Conservation (phyloP, 2,329 filamentous ascomycete genomes). For the Paecilomyces sp. region DNA sequence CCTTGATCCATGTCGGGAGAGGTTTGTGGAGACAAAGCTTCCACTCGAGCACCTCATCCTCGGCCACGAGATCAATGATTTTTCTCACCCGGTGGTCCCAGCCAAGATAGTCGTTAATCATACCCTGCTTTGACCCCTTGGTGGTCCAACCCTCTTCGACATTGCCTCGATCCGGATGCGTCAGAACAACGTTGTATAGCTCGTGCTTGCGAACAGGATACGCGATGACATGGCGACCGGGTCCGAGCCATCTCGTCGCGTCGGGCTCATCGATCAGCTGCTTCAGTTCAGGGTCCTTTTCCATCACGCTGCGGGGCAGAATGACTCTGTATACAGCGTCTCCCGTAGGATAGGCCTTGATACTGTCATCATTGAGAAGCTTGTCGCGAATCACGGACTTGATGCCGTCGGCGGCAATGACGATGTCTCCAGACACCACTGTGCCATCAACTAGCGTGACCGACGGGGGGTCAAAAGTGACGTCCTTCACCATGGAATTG, state of each 20-base stretch:
- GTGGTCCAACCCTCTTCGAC: constrained; percentile 59
- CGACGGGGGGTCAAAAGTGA: constrained; percentile 19
- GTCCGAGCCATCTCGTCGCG: constrained; percentile 70
- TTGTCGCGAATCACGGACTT: constrained; percentile 41
- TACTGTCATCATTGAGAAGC: constrained; percentile 24
- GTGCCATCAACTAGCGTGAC: constrained; percentile 21
- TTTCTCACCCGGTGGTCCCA: constrained; percentile 55
- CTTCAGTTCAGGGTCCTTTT: constrained; percentile 58
- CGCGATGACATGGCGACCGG: constrained; percentile 67
- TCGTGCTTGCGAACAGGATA: constrained; percentile 64
- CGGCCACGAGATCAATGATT: constrained; percentile 54
- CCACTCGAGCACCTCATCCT: constrained; percentile 39
- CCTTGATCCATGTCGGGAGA: constrained; percentile 26
- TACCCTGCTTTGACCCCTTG: constrained; percentile 52
- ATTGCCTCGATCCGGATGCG: constrained; percentile 56
- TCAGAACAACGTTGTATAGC: constrained; percentile 58
- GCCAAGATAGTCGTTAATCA: constrained; percentile 55
- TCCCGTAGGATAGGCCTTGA: constrained; percentile 44
- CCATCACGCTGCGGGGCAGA: constrained; percentile 61
- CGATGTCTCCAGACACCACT: constrained; percentile 35
- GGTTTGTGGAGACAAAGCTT: constrained; percentile 27
- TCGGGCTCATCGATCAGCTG: constrained; percentile 60
- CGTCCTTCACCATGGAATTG: constrained; percentile 20
- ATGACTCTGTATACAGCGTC: constrained; percentile 77
- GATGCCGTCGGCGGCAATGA: constrained; percentile 49